Percentiles rank a stretch among this genome's conserved stretches.
Conservation (phyloP, 768 basidiomycete genomes). For the Termitomyces sp. region DNA sequence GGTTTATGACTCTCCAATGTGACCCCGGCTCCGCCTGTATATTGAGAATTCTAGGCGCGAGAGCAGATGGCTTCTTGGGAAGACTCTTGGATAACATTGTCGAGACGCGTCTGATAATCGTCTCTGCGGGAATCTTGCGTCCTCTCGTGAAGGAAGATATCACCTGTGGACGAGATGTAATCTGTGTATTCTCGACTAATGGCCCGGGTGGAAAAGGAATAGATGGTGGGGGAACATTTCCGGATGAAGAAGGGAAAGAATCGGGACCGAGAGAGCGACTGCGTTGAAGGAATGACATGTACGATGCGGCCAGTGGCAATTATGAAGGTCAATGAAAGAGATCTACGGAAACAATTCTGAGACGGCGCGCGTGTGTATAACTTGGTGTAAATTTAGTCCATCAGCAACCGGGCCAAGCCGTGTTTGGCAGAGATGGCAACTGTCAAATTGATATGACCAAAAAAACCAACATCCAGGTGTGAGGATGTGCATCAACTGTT, state of each 20-base stretch:
- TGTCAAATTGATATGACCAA: not conserved
- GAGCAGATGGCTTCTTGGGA: slow-evolving; percentile 5
- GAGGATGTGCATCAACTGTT: not conserved
- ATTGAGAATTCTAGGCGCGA: slow-evolving; percentile 4
- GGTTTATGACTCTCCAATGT: slow-evolving; percentile 10
- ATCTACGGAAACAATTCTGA: not conserved
- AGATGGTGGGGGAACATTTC: not conserved
- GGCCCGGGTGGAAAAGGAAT: slow-evolving; percentile 12
- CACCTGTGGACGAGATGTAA: slow-evolving; percentile 1
- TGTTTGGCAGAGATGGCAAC: slow-evolving; percentile 15
- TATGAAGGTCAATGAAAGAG: not conserved
- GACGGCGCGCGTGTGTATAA: not conserved
- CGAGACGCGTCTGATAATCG: slow-evolving; percentile 21
- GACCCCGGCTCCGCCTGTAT: not conserved
- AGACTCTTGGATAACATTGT: slow-evolving; percentile 16
- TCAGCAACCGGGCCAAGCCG: slow-evolving; percentile 10
- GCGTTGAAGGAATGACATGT: slow-evolving; percentile 15
- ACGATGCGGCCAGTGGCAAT: not conserved
- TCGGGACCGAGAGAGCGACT: slow-evolving; percentile 10
- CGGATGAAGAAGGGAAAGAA: not conserved
- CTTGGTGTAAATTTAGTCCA: slow-evolving; percentile 7
- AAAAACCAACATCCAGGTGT: not conserved
- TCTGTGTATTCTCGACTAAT: slow-evolving; percentile 13
- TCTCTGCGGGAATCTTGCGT: slow-evolving; percentile 7
- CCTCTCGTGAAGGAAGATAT: not conserved